Evolutionary conservation across 352 stramenopile species (phyloP), one percentile per base, ranked within the genome.

Genomic region (Phytophthora pini): DNA sequence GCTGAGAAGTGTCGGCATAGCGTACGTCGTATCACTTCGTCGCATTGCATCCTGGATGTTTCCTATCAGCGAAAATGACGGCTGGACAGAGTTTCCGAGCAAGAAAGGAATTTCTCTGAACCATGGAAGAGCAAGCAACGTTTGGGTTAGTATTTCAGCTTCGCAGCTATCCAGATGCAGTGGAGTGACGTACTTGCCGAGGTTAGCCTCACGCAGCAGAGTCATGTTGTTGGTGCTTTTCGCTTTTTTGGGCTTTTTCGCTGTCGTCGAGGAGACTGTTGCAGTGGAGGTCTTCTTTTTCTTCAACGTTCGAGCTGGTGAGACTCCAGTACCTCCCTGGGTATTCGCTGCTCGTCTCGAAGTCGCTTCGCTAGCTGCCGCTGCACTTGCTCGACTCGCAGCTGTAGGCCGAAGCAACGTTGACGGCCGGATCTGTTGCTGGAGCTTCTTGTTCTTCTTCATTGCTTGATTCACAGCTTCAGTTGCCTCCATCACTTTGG

Each of bases 21-120:
- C 54, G 43, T 80, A 89, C 31, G 77, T 87, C 9, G 76, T 78
- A 56, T 90, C 85, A 52, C 82, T 90, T 55, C 84, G 76, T 17
- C 82, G 81, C 8, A 92, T 69, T n/a, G 83, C 82, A 32, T 92
- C 82, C 50, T 93, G 85, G 22, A 87, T 72, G 56, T 83, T 91
- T 26, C 81, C 81, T 44, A 91, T 88, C 15, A 93, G 63, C 8
- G 82, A 92, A 64, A 91, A 89, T 27, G 85, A 92, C 56, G 64
- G 70, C 52, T 77, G 74, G 11, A 79, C 69, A 1, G 80, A 87
- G 41, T 70, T 87, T 1, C 83, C 82, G 0, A 90, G 67, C 22
- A 93, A 66, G 52, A 93, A 93, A 15, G 83, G 83, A 15, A 91
- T 80, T 7, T 89, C 74, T 49, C 82, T 90, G 20, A 31, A 56